These are phyloP conservation scores for Erodium maritimum DNA, from an alignment of 345 rosid genomes.

Conservation along the genomic window DNA sequence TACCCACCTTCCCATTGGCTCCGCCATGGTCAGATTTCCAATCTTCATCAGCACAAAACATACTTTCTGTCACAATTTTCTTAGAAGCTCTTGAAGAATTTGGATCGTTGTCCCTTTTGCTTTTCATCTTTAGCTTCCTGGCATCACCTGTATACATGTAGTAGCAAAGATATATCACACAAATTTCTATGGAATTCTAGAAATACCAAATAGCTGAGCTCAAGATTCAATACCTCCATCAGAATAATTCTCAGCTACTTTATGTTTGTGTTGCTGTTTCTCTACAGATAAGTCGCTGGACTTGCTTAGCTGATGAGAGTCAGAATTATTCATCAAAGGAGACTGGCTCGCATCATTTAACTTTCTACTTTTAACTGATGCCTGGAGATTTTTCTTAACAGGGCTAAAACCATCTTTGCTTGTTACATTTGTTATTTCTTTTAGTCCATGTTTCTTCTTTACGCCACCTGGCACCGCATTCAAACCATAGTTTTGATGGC, in stretches of 20 bases:
- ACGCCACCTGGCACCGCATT: constrained; percentile 15
- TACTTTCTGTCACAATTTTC: constrained; percentile 41
- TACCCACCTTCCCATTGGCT: constrained; percentile 23
- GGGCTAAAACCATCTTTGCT: constrained; percentile 27
- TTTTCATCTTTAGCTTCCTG: constrained; percentile 41
- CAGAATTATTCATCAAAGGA: constrained; percentile 30
- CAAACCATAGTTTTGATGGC: constrained; percentile 14
- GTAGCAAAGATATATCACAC: constrained; percentile 14
- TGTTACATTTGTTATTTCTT: constrained; percentile 26
- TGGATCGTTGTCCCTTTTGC: constrained; percentile 42
- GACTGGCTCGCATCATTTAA: constrained; percentile 27
- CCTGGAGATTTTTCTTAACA: constrained; percentile 30
- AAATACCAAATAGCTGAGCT: constrained; percentile 8
- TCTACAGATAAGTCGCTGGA: constrained; percentile 23
- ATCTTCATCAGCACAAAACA: constrained; percentile 30
- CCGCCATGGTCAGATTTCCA: constrained; percentile 30
- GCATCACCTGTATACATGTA: constrained; percentile 32
- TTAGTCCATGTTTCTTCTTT: constrained; percentile 38
- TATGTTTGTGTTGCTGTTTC: constrained; percentile 40
- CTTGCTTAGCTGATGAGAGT: constrained; percentile 24
- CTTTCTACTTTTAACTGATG: constrained; percentile 26
- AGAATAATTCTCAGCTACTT: constrained; percentile 27
- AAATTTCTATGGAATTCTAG: constrained; percentile 4
- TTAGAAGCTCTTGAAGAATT: constrained; percentile 37
- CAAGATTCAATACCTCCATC: constrained; percentile 54